Evolutionary conservation across 2,329 filamentous ascomycete genomes (phyloP), one percentile per base, ranked within the genome.

Genomic region (Apiospora marii): DNA sequence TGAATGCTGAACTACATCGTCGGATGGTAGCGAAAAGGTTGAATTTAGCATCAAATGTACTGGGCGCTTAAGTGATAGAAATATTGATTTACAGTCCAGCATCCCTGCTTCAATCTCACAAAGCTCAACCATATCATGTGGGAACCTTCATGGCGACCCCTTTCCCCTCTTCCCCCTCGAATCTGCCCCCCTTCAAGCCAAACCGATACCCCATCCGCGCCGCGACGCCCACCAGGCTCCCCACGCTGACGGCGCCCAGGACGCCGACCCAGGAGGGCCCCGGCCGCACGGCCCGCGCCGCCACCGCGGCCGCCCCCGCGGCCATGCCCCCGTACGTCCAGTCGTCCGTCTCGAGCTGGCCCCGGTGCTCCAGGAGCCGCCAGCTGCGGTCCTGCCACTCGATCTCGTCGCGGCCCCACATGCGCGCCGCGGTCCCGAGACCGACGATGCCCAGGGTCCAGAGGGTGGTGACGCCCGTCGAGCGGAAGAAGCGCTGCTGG

Each of bases 321-420:
- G 77, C 81, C 75, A 85, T 85, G 0, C 85, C 87, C 0, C 79
- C 82, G 24, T 86, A 83, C 27, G 85, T 87, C 84, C 85, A 90
- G 76, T 89, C 88, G 77, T 92, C 90, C 68, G 84, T 85, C 75
- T 88, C 84, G 0, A 88, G 77, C 82, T 93, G 90, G 0, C 88
- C 86, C 53, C 81, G 79, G 74, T 88, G 92, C 80, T 88, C 88
- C 61, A 91, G 76, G 69, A 93, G 77, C 43, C 91, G 83, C 90
- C 90, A 92, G 72, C 86, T 86, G 24, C 91, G 84, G 78, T 92
- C 90, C 77, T 87, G 81, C 90, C 90, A 92, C 80, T 92, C 90
- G 44, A 92, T 88, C 53, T 87, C 83, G 75, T 89, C 85, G 22
- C 84, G 83, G 0, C 87, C 89, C 70, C 81, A 81, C 90, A 92